A percentile compares a stretch with the other conserved stretches of the same genome.
Conservation (phyloP, 202 grass and related monocot genomes). For the Musa balbisiana region DNA sequence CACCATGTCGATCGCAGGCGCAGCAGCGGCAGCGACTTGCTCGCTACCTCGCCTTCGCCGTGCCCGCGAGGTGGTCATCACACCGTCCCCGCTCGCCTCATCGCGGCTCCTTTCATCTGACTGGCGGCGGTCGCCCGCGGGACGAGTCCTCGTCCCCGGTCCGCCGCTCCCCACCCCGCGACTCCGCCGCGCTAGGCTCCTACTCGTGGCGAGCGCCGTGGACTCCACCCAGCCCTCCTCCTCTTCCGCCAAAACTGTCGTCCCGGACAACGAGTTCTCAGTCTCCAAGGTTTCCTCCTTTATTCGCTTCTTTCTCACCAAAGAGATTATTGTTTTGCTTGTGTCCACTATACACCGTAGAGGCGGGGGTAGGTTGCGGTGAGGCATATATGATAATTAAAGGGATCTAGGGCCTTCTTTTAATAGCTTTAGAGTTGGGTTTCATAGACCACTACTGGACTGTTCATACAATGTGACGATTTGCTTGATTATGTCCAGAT, state of each 20-base stretch:
- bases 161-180: too few relatives aligned
- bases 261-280: constrained; percentile 72
- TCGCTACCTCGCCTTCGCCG: not conserved
- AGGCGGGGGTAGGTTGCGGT: not conserved
- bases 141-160: not conserved
- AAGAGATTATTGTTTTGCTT: not conserved
- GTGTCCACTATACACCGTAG: not conserved
- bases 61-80: not conserved
- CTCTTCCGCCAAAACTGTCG: constrained; percentile 36
- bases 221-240: constrained; percentile 40
- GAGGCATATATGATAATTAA: not conserved
- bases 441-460: not conserved
- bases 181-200: constrained; percentile 12
- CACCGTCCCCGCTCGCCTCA: too few relatives aligned
- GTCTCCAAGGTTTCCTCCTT: constrained; percentile 49
- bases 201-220: constrained; percentile 23
- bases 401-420: not conserved
- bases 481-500: not conserved
- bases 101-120: not conserved
- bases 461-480: not conserved
- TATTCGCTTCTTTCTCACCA: not conserved
- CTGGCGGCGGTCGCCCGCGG: not conserved
- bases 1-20: constrained; percentile 6
- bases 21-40: not conserved
- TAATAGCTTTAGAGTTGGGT: not conserved